These are phyloP conservation scores for Cryomyces minteri DNA, from an alignment of 495 filamentous ascomycete species.

Conservation along the genomic window DNA sequence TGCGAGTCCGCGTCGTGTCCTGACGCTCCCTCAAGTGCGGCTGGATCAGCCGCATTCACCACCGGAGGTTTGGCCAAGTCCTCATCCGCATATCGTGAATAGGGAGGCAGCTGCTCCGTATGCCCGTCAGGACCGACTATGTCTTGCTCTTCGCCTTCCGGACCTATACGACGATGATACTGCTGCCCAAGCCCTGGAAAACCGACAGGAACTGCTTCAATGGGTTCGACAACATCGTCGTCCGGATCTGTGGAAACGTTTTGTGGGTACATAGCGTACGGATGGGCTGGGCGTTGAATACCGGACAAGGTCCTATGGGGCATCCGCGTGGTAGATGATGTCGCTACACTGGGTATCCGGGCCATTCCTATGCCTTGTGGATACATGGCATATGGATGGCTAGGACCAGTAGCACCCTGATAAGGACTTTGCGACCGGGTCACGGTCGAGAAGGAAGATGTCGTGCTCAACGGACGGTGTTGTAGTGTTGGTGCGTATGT, in stretches of 20 bases:
- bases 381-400: slow-evolving; percentile 24
- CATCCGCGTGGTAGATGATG: slow-evolving; percentile 9
- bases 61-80: slow-evolving; percentile 11
- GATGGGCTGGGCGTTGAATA: slow-evolving; percentile 47
- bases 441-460: slow-evolving; percentile 15
- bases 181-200: slow-evolving; percentile 44
- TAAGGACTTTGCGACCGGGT: slow-evolving; percentile 14
- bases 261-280: slow-evolving; percentile 73
- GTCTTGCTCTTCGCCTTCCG: slow-evolving; percentile 75
- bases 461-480: not conserved
- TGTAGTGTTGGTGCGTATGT: not conserved
- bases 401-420: slow-evolving; percentile 13
- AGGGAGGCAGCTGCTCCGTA: slow-evolving; percentile 77
- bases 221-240: slow-evolving; percentile 14
- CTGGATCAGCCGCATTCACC: not conserved
- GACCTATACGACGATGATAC: slow-evolving; percentile 53
- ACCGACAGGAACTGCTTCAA: slow-evolving; percentile 45
- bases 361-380: slow-evolving; percentile 16
- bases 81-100: slow-evolving; percentile 59
- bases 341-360: slow-evolving; percentile 15
- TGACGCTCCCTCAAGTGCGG: too few relatives aligned
- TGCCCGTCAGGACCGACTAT: slow-evolving; percentile 82
- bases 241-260: slow-evolving; percentile 38
- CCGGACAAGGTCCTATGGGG: not conserved
- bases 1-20: too few relatives aligned